Evolutionary conservation across 2,329 filamentous ascomycete genomes (phyloP).

Genomic region (Fusarium torreyae): DNA sequence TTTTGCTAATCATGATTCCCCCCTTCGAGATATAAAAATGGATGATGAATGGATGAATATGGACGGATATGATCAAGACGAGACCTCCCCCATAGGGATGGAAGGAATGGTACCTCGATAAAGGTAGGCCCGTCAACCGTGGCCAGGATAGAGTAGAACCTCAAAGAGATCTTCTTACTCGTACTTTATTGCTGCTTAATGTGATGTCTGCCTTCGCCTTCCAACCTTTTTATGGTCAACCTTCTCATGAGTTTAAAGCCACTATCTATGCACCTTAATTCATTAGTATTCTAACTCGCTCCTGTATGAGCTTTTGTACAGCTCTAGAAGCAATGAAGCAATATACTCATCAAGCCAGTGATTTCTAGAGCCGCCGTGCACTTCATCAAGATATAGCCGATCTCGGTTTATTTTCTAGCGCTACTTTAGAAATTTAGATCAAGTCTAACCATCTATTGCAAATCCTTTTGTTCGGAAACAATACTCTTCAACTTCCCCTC

Average conservation of each 20-base stretch:
- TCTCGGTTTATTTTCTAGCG: background rate
- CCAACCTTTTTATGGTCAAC: too few species aligned
- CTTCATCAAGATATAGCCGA: too few species aligned
- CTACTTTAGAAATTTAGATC: background rate
- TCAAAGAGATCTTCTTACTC: slow-evolving; percentile 44
- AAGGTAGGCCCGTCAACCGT: slow-evolving; percentile 61
- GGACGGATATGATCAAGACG: slow-evolving; percentile 36
- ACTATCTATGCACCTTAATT: too few species aligned
- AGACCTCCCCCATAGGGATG: slow-evolving; percentile 41
- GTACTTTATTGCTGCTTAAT: background rate
- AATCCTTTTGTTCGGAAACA: slow-evolving; percentile 77
- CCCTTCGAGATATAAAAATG: slow-evolving; percentile 51
- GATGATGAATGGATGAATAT: slow-evolving; percentile 47
- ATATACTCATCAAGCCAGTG: too few species aligned
- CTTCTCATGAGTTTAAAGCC: too few species aligned
- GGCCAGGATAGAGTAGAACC: slow-evolving; percentile 54
- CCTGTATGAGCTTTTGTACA: too few species aligned
- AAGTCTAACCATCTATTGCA: slow-evolving; percentile 36
- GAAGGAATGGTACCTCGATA: slow-evolving; percentile 43
- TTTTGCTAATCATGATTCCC: slow-evolving; percentile 58
- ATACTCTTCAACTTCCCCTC: slow-evolving; percentile 75
- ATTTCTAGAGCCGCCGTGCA: too few species aligned
- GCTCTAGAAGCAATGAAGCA: too few species aligned
- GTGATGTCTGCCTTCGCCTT: slow-evolving; percentile 3
- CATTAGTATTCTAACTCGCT: too few species aligned